phyloP scores from a whole-genome alignment of 1,284 basidiomycete species.

The Gomphus bonarii region DNA sequence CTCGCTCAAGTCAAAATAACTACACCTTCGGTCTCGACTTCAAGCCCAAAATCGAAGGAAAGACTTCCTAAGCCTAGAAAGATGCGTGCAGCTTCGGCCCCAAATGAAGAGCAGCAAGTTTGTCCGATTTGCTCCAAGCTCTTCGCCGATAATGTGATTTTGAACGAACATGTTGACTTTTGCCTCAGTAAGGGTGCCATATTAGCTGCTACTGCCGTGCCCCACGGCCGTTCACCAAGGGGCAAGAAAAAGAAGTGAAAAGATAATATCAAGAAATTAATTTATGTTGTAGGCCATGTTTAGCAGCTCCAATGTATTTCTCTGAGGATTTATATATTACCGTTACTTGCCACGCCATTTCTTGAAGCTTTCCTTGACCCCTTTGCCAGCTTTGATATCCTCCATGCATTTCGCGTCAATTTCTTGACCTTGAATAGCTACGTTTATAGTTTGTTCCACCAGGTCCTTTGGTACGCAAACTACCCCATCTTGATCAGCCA shows the following conservation, averaged over 20 bases:
- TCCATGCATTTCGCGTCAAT: constrained; percentile 68
- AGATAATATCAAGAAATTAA: not conserved
- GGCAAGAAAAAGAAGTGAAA: not conserved
- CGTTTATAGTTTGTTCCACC: constrained; percentile 47
- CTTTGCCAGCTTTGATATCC: constrained; percentile 69
- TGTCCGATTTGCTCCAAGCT: constrained; percentile 59
- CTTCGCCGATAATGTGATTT: constrained; percentile 50
- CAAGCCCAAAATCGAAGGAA: not conserved
- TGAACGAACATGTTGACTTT: constrained; percentile 71
- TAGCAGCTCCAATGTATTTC: not conserved
- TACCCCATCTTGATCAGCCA: constrained; percentile 87
- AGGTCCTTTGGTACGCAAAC: constrained; percentile 65
- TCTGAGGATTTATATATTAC: not conserved
- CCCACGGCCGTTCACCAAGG: not conserved
- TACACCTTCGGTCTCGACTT: not conserved
- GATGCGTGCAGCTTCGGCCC: constrained; percentile 5
- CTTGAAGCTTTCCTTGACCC: constrained; percentile 71
- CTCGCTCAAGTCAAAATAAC: not conserved
- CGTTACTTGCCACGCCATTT: constrained; percentile 54
- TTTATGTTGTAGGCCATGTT: not conserved
- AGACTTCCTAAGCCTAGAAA: not conserved
- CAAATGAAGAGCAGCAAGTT: constrained; percentile 22
- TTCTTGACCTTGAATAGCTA: constrained; percentile 50
- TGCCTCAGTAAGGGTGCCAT: constrained; percentile 66
- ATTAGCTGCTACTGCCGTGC: constrained; percentile 44